Evolutionary conservation across 768 basidiomycete genomes (phyloP), one percentile per base, ranked within the genome.

Genomic region (Pisolithus sp.): DNA sequence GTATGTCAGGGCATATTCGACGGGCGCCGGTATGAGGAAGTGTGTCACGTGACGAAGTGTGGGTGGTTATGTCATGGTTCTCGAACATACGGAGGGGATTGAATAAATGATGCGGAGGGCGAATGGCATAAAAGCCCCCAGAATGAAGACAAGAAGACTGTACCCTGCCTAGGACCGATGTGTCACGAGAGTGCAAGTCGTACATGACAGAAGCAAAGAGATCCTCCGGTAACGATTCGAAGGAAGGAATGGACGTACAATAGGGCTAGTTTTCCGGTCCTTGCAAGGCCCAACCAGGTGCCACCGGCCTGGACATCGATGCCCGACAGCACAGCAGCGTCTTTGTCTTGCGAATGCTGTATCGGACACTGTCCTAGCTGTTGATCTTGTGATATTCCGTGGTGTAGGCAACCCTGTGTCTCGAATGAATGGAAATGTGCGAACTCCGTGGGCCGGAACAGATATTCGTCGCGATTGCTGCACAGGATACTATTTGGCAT

Each of bases 241-340:
- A 12, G 24, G 2, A 45, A 17, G 43, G 24, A 7, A n/a, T 17
- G 26, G 44, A 67, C 89, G 68, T 67, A 90, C 89, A 91, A 62
- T 48, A 92, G 63, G 12, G 86, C 87, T 50, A 89, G 68, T 57
- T 77, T 77, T 21, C 90, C 90, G 53, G 75, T 55, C 53, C 77
- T 76, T 62, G 67, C 81, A 51, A 90, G 67, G 12, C 90, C 90
- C 60, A 89, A 76, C 90, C 90, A 93, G 34, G 89, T 86, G 41
- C 90, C 90, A 38, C 88, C 88, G 3, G 82, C 89, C 45, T 71
- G 71, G 20, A 73, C 62, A 68, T 93, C 90, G 57, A 83, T 77
- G 45, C 90, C 90, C 2, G 88, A 91, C 50, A 93, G 74, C 53
- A 92, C 66, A 46, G 20, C 20, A 17, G 18, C 31, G 31, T 20